Evolutionary conservation across 306 rosid genomes (phyloP).

Genomic region (Biancaea sappan): DNA sequence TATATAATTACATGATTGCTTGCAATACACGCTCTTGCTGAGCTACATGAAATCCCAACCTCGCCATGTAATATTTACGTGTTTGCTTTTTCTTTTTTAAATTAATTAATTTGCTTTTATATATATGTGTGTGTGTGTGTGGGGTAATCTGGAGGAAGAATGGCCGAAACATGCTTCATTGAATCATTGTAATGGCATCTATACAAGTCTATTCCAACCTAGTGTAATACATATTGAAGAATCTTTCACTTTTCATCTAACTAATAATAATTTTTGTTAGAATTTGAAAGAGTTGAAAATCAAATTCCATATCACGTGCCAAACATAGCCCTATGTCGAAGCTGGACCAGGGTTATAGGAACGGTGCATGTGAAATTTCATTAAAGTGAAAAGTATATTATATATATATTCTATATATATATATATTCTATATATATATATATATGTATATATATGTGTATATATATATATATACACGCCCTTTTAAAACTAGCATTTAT

Average conservation of each 20-base stretch:
- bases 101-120: too few relatives aligned
- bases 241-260: conserved; percentile 6
- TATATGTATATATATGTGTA: too few relatives aligned
- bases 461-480: neutral
- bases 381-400: too few relatives aligned
- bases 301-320: conserved; percentile 12
- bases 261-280: too few relatives aligned
- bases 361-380: too few relatives aligned
- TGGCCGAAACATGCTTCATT: too few relatives aligned
- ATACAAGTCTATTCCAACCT: neutral
- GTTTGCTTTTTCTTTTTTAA: too few relatives aligned
- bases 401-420: too few relatives aligned
- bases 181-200: too few relatives aligned
- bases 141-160: neutral
- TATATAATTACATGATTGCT: conserved; percentile 58
- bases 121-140: too few relatives aligned
- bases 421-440: too few relatives aligned
- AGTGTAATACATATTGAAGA: neutral
- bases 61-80: too few relatives aligned
- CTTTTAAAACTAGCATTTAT: neutral
- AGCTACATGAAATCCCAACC: neutral
- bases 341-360: neutral
- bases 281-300: neutral
- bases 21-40: conserved; percentile 47
- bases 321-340: neutral